These are phyloP conservation scores for Carex scoparia DNA, from an alignment of 176 grass and related monocot species.

Conservation along the genomic window DNA sequence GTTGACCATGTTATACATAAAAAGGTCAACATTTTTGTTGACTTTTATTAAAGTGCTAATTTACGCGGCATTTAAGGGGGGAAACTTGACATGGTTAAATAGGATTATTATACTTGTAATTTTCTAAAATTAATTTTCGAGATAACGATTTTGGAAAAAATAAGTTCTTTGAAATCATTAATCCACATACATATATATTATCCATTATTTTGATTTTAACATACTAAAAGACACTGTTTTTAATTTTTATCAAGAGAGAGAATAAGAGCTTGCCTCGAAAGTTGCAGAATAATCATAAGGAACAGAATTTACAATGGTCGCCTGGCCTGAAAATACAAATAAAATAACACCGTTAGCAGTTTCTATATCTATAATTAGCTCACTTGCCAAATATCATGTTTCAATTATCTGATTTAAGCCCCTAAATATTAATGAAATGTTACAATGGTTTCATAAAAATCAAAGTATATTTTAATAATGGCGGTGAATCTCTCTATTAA, in stretches of 20 bases:
- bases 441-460: background rate
- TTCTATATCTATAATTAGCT: background rate
- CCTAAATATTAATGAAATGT: background rate
- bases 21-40: conserved; percentile 7
- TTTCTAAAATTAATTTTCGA: background rate
- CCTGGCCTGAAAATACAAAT: conserved; percentile 26
- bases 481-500: background rate
- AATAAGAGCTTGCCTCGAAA: conserved; percentile 43
- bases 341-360: background rate
- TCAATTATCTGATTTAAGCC: background rate
- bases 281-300: conserved; percentile 66
- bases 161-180: background rate
- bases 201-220: background rate
- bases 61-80: conserved; percentile 1
- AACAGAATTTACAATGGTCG: conserved; percentile 33
- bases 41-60: background rate
- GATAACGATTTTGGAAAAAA: background rate
- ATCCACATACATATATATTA: background rate
- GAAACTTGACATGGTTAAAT: background rate
- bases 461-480: background rate
- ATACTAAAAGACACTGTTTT: background rate
- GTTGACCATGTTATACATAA: background rate
- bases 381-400: background rate
- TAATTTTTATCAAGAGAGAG: background rate
- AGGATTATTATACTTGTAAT: background rate